These are phyloP conservation scores for Backusella psychrophila DNA, from an alignment of 192 early-diverging fungal genomes.

Conservation along the genomic window DNA sequence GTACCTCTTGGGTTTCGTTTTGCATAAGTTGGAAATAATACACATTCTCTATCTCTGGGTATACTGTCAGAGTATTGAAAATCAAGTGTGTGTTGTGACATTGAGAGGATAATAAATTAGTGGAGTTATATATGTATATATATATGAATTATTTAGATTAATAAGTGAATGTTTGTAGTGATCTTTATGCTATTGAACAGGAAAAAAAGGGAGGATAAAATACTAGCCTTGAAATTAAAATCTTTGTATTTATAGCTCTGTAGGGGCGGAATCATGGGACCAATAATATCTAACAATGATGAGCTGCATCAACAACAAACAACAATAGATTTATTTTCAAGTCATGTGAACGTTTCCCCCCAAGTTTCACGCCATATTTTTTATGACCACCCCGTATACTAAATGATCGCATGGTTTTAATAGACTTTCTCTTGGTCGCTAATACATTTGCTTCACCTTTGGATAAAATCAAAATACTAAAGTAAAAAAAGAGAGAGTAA, in stretches of 20 bases:
- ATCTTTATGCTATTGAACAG: background rate
- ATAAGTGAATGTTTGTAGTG: background rate
- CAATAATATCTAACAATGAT: background rate
- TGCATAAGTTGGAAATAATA: slow-evolving; percentile 53
- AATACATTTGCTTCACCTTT: background rate
- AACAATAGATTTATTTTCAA: background rate
- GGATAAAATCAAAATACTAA: background rate
- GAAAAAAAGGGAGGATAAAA: background rate
- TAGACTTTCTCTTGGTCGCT: background rate
- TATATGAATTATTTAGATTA: background rate
- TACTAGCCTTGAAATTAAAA: background rate
- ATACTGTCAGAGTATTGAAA: background rate
- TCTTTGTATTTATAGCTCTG: background rate
- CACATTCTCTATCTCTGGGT: slow-evolving; percentile 29
- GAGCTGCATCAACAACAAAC: background rate
- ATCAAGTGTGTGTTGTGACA: background rate
- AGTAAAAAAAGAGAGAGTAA: background rate
- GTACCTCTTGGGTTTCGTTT: slow-evolving; percentile 29
- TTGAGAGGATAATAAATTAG: background rate
- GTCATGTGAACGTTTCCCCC: background rate
- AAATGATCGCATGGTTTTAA: background rate
- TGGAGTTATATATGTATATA: background rate
- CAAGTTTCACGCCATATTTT: background rate
- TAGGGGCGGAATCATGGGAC: slow-evolving; percentile 5
- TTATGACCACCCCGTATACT: background rate